Evolutionary conservation across 2,329 filamentous ascomycete species (phyloP), one percentile per base, ranked within the genome.

Genomic region (Epichloe coenophiala): DNA sequence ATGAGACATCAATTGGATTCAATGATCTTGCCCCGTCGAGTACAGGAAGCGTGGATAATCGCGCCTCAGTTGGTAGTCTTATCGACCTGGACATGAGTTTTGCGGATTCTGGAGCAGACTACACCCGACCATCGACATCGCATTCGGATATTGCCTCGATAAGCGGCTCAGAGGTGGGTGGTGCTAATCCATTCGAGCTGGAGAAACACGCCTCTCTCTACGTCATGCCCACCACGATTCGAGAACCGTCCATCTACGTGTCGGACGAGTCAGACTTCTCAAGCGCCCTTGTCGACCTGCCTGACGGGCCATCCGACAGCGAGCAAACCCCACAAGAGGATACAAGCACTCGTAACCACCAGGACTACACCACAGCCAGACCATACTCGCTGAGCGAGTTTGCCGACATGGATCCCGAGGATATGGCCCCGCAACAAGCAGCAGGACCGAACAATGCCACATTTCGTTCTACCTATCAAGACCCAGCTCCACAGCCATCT

Each of bases 141-240:
- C 75, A 80, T 60, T 83, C 79, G 1, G 77, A 81, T 53, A 74
- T 71, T 12, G 73, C 62, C 2, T 80, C 76, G 1, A 67, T 80
- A 11, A 70, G 72, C 7, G 78, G 78, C 47, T 79, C 78, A 1
- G 76, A 81, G 51, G 62, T 76, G 35, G 73, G 76, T 27, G 69
- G 72, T 12, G 71, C 69, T 2, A 78, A 79, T 56, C 78, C 80
- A 0, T 83, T 83, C 51, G 77, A 82, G 50, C 68, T 83, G 3
- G 80, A 84, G 60, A 73, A 75, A n/a, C 79, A 82, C 56, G 69
- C 77, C 1, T 81, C 78, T 1, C 64, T 80, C 1, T 78, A 80
- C 54, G 67, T 66, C 12, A 59, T 63, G 57, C 63, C 68, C 4
- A 58, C 64, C 4, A 62, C 65, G 0, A 69, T 66, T 47, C 69